phyloP scores from a whole-genome alignment of 148 eudicot species.

The Dianthus caryophyllus region DNA sequence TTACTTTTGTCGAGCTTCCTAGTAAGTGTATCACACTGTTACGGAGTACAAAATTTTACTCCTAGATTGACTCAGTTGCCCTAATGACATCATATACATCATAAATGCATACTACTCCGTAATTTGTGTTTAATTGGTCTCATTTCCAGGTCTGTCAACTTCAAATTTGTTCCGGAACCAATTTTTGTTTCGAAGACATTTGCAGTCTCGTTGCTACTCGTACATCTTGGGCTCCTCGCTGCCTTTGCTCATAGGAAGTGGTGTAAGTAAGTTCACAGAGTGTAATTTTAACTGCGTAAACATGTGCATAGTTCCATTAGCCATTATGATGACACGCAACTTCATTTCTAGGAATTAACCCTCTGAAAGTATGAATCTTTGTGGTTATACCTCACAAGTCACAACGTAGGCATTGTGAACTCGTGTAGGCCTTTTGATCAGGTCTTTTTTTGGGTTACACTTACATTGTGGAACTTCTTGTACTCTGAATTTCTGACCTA shows the following conservation, averaged over 20 bases:
- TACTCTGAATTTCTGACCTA: not conserved
- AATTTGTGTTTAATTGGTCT: slow-evolving; percentile 9
- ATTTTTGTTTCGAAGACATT: slow-evolving; percentile 72
- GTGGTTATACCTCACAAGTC: no score
- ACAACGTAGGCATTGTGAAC: no score
- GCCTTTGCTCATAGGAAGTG: slow-evolving; percentile 73
- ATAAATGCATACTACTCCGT: not conserved
- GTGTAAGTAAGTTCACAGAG: slow-evolving; percentile 72
- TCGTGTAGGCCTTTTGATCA: no score
- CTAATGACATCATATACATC: not conserved
- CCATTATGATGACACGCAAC: no score
- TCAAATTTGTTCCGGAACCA: slow-evolving; percentile 92
- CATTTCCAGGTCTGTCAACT: slow-evolving; percentile 84
- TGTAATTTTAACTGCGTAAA: not conserved
- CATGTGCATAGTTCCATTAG: no score
- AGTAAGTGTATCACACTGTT: no score
- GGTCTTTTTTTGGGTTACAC: no score
- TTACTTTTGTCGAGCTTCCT: not conserved
- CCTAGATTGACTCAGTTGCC: not conserved
- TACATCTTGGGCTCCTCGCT: slow-evolving; percentile 63
- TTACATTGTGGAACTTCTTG: no score
- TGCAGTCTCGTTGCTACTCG: slow-evolving; percentile 55
- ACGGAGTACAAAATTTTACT: no score
- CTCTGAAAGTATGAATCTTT: no score
- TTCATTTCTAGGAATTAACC: no score